Evolutionary conservation across 345 rosid genomes (phyloP), one percentile per base, ranked within the genome.

Genomic region (Noccaea caerulescens): DNA sequence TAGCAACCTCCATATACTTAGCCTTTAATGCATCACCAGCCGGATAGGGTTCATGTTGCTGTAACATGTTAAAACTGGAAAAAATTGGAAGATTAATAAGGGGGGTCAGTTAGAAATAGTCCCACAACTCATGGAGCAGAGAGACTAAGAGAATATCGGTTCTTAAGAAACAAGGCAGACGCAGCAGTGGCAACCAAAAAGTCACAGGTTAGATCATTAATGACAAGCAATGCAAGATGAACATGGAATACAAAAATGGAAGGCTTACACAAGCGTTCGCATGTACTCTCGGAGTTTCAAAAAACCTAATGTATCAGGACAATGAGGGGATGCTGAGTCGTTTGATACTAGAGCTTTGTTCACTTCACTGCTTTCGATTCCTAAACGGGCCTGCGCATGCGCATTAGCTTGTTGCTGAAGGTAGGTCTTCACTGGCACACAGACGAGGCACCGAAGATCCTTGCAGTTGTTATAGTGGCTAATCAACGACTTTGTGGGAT

Each of bases 381-480:
- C 83, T 38, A 72, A 70, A 71, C 80, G 85, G 33, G 80, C 75
- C 63, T 72, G 80, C 25, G 73, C 76, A 10, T 84, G 86, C 52
- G 77, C 79, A 81, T 66, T 88, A 36, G 70, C 67, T 37, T 86
- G 90, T 45, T 66, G 80, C 80, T 80, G 87, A 38, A 80, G 25
- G 76, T 77, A 88, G 33, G 75, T 72, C 72, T 80, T 94, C 4
- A 88, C 97, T 47, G 92, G 90, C 79, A 89, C 76, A 79, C 99
- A 94, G 77, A 94, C 96, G 42, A 93, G 97, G 84, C 99, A 94
- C 58, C 80, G 56, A 8, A 71, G 47, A 69, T 88, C 86, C 77
- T 63, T 76, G 82, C 99, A 94, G 44, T 66, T 80, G 79, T 65
- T 89, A 63, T 79, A 77, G 79, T 94, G 99, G 57, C 57, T 71